Evolutionary conservation across 805 yeast species (phyloP).

Genomic region (Barnettozyma californica): DNA sequence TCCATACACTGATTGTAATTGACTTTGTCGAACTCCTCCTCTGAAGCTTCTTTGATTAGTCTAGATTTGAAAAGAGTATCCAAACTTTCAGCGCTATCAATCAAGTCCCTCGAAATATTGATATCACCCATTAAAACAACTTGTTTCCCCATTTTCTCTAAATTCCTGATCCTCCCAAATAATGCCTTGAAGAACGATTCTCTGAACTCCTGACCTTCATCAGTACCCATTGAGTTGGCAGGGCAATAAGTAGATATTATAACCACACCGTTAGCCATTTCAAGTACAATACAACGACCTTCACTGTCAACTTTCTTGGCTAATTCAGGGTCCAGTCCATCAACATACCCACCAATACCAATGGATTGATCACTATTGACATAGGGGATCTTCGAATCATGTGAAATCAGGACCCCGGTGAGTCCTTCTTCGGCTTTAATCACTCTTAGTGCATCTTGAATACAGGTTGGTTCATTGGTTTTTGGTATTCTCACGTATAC

Average conservation of each 20-base stretch:
- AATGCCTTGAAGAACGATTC: constrained; percentile 52
- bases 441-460: constrained; percentile 42
- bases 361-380: constrained; percentile 33
- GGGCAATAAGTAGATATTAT: constrained; percentile 79
- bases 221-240: constrained; percentile 74
- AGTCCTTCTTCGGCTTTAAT: constrained; percentile 86
- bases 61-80: constrained; percentile 38
- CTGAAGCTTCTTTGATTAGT: constrained; percentile 24
- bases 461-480: constrained; percentile 35
- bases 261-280: constrained; percentile 57
- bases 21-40: constrained; percentile 30
- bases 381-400: constrained; percentile 16
- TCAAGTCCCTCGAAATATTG: constrained; percentile 72
- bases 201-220: constrained; percentile 58
- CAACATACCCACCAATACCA: constrained; percentile 81
- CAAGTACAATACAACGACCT: constrained; percentile 77
- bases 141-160: constrained; percentile 52
- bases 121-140: constrained; percentile 87
- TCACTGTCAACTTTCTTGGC: constrained; percentile 62
- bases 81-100: constrained; percentile 75
- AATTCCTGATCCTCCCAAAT: constrained; percentile 53
- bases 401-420: constrained; percentile 50
- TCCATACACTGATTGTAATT: constrained; percentile 27
- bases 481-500: constrained; percentile 59
- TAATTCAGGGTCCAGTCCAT: constrained; percentile 29